Evolutionary conservation across 1,284 basidiomycete genomes (phyloP).

Genomic region (Leccinum solheimii): DNA sequence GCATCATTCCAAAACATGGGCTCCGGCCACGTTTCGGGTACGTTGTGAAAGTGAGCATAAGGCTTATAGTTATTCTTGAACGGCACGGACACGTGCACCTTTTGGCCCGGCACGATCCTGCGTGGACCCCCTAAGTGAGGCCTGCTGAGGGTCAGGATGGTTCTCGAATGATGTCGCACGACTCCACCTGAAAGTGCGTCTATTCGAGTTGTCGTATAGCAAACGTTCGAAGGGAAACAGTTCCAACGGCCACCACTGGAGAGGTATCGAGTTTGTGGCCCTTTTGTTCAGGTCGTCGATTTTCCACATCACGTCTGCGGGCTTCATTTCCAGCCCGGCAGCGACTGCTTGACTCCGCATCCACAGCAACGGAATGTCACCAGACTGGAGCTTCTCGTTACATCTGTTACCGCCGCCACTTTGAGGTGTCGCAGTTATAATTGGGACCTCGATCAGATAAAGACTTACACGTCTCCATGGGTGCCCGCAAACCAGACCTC

Average conservation of each 20-base stretch:
- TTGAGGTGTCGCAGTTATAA: constrained; percentile 4
- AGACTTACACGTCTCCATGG: constrained; percentile 38
- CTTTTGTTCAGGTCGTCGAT: constrained; percentile 30
- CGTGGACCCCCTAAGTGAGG: constrained; percentile 31
- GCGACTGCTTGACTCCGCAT: constrained; percentile 34
- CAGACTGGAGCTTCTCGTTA: constrained; percentile 31
- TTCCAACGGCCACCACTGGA: constrained; percentile 32
- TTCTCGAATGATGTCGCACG: no score
- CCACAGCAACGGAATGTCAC: constrained; percentile 36
- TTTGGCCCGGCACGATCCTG: constrained; percentile 32
- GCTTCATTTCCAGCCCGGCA: constrained; percentile 27
- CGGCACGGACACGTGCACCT: constrained; percentile 33
- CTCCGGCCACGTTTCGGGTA: constrained; percentile 28
- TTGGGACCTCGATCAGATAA: not conserved
- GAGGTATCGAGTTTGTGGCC: constrained; percentile 22
- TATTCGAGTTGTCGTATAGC: constrained; percentile 29
- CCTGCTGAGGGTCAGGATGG: constrained; percentile 22
- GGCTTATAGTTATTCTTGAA: constrained; percentile 34
- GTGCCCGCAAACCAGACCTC: constrained; percentile 40
- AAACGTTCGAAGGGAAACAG: constrained; percentile 29
- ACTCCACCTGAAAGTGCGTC: constrained; percentile 21
- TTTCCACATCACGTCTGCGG: constrained; percentile 29
- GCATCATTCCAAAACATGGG: constrained; percentile 36
- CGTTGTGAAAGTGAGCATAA: constrained; percentile 22
- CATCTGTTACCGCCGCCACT: constrained; percentile 35